A percentile compares a stretch with the other conserved stretches of the same genome.
phyloP scores from a whole-genome alignment of 306 rosid species.

The Prunus dulcis region DNA sequence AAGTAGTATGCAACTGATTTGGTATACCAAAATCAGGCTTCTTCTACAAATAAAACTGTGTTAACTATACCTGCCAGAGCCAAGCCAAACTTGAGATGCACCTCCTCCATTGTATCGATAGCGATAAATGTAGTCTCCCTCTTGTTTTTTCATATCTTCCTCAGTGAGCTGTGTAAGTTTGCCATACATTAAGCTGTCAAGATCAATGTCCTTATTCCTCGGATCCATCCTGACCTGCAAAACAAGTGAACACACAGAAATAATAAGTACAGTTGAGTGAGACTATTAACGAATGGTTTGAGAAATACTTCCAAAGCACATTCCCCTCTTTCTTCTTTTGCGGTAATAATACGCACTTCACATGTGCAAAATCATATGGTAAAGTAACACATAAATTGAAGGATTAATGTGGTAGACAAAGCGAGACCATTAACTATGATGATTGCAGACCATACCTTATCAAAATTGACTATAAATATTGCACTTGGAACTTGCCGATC shows the following conservation, averaged over 20 bases:
- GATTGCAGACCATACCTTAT: slow-evolving; percentile 59
- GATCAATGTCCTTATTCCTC: slow-evolving; percentile 72
- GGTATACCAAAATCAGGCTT: background rate
- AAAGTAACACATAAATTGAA: slow-evolving; percentile 5
- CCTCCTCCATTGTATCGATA: slow-evolving; percentile 96
- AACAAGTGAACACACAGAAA: slow-evolving; percentile 5
- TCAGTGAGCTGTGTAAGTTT: slow-evolving; percentile 60
- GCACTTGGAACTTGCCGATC: slow-evolving; percentile 68
- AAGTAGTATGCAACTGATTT: background rate
- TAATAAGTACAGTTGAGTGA: slow-evolving; percentile 8
- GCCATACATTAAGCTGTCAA: slow-evolving; percentile 66
- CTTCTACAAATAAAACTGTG: background rate
- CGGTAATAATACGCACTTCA: no score
- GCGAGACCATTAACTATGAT: slow-evolving; percentile 1
- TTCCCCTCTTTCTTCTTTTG: background rate
- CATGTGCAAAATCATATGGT: background rate
- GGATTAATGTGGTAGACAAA: slow-evolving; percentile 7
- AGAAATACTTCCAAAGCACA: background rate
- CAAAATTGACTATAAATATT: slow-evolving; percentile 86
- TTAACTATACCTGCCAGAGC: slow-evolving; percentile 77
- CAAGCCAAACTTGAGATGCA: slow-evolving; percentile 95
- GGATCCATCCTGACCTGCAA: slow-evolving; percentile 87
- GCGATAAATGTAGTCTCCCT: slow-evolving; percentile 83
- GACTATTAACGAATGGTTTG: background rate
- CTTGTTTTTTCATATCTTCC: slow-evolving; percentile 83